Base-by-base conservation (phyloP, 306 rosid species). In the Rosa rugosa region DNA sequence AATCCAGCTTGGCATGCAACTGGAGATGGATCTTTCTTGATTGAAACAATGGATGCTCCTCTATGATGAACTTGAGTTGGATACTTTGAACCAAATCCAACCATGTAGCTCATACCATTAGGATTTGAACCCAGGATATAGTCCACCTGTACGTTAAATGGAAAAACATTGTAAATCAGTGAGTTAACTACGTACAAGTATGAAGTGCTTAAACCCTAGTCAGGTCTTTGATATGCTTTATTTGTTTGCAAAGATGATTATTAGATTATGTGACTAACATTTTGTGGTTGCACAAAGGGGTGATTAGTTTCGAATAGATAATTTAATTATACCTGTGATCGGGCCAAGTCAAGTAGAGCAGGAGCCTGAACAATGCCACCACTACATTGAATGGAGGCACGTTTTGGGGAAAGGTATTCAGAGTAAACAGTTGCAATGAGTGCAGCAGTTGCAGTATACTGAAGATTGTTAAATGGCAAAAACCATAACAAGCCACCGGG, bases 91-190 rank as follows among this genome's bases (percentile, higher is more conserved):
- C 91, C 94, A 0, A 80, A 84, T 1, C 97, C 98, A 7, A 90
- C 88, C 98, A 93, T 89, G 91, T 88, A 91, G 76, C 97, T 91
- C 78, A 83, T 77, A 0, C 27, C 11, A n/a, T 5, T 67, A 0
- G 93, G 94, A 73, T 93, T 93, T 2, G 85, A 75, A 57, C 97
- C 97, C 83, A 91, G 71, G 18, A 89, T 84, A 66, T 84, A 91
- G 6, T 91, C 91, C 68, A 86, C 90, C 94, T 87, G 57, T 23
- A 11, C 23, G 60, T 50, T 14, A 54, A 54, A 47, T 47, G 1
- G 53, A 44, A 44, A 44, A 44, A 44, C 11, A 44, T 44, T 44
- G 46, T 44, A 44, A 44, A 11, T 44, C 56, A 18, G 20, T 50
- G 20, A 31, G 18, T 16, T 50, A 50, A 18, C n/a, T 50, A 31